These are phyloP conservation scores for Thraustochytrium striatum DNA, from an alignment of 352 stramenopile genomes.

Conservation along the genomic window DNA sequence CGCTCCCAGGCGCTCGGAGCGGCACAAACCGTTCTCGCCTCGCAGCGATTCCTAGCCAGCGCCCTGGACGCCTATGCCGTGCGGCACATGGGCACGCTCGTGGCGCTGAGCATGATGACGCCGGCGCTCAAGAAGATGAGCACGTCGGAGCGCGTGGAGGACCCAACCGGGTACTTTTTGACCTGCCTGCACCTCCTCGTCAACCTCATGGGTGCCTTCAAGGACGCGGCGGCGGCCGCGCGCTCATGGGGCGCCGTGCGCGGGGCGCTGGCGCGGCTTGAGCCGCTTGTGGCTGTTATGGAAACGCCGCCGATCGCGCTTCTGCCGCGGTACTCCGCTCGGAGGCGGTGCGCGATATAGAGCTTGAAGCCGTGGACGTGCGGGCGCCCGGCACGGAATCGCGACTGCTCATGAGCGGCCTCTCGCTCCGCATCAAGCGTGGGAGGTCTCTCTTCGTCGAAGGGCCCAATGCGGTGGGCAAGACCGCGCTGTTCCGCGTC, in stretches of 20 bases:
- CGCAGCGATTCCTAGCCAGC: neutral
- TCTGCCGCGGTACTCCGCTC: no score
- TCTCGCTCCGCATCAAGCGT: neutral
- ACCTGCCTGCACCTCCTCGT: conserved; percentile 37
- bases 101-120: conserved; percentile 26
- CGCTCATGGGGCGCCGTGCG: neutral
- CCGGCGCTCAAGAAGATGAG: neutral
- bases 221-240: conserved; percentile 4
- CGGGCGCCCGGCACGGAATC: no score
- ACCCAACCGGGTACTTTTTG: conserved; percentile 34
- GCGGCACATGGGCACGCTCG: conserved; percentile 37
- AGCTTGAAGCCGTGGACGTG: no score
- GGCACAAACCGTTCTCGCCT: neutral
- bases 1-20: neutral
- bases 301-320: no score
- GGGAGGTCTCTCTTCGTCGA: conserved; percentile 11
- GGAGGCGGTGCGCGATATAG: no score
- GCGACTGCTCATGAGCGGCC: neutral
- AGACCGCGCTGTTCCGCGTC: conserved; percentile 19
- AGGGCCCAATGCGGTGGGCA: conserved; percentile 6
- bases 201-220: conserved; percentile 39
- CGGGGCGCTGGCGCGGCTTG: neutral
- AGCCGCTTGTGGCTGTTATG: neutral
- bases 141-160: neutral
- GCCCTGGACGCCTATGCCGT: conserved; percentile 18